Conservation (phyloP, 768 basidiomycete species). For the Xanthoconium purpureum region DNA sequence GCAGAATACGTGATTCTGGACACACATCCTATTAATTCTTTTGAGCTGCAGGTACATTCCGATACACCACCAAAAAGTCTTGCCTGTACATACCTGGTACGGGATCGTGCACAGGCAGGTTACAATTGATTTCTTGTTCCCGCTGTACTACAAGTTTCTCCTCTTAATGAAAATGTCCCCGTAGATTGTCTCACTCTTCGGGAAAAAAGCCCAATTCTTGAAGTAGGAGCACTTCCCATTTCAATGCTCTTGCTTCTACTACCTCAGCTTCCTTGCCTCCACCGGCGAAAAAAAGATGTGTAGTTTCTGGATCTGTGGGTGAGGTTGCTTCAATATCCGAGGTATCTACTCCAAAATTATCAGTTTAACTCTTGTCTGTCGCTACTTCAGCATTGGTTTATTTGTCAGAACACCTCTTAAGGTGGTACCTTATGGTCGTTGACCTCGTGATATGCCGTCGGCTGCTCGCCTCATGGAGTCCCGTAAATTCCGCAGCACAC, state of each 20-base stretch:
- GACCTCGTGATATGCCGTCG: not conserved
- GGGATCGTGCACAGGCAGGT: constrained; percentile 39
- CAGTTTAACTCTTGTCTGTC: constrained; percentile 6
- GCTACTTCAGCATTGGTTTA: constrained; percentile 4
- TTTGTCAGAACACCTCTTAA: not conserved
- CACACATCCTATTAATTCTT: constrained; percentile 28
- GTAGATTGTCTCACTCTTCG: constrained; percentile 32
- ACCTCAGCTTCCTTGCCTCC: not conserved
- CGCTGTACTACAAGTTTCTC: constrained; percentile 28
- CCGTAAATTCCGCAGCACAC: not conserved
- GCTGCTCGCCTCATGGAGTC: not conserved
- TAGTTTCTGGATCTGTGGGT: constrained; percentile 3
- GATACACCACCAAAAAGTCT: constrained; percentile 30
- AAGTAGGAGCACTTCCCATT: constrained; percentile 13
- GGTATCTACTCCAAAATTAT: not conserved
- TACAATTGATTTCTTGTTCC: constrained; percentile 30
- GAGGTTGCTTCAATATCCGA: constrained; percentile 1
- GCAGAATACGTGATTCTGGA: constrained; percentile 26
- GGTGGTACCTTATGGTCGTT: not conserved
- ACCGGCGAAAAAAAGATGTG: not conserved
- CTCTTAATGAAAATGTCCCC: constrained; percentile 34
- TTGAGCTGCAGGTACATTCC: constrained; percentile 30
- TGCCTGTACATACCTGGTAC: constrained; percentile 33
- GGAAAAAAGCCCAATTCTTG: constrained; percentile 23
- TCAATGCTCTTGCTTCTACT: constrained; percentile 1